phyloP scores from a whole-genome alignment of 306 rosid species.

The Pyrus betulifolia region DNA sequence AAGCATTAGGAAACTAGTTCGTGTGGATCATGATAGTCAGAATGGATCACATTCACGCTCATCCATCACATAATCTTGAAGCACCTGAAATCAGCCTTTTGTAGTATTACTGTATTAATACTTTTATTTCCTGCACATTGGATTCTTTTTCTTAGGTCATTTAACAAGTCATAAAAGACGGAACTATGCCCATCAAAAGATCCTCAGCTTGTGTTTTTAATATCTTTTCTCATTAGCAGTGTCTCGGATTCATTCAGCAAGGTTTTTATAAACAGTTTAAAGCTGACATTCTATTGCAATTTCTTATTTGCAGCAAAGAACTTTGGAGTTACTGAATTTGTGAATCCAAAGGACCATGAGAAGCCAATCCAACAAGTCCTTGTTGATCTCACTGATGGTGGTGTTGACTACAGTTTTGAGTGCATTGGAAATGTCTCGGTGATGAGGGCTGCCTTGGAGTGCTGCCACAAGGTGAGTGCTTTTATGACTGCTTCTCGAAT shows the following conservation, averaged over 20 bases:
- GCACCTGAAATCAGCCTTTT: background rate
- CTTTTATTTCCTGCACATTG: background rate
- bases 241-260: background rate
- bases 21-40: background rate
- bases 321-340: slow-evolving; percentile 84
- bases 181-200: background rate
- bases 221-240: background rate
- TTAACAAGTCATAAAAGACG: background rate
- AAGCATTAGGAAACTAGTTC: background rate
- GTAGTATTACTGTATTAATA: background rate
- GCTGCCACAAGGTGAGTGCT: slow-evolving; percentile 80
- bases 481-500: slow-evolving; percentile 8
- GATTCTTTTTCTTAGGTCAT: background rate
- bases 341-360: slow-evolving; percentile 86
- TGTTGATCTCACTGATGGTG: slow-evolving; percentile 81
- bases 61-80: background rate
- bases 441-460: slow-evolving; percentile 93
- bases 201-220: background rate
- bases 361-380: slow-evolving; percentile 89
- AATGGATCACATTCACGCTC: background rate
- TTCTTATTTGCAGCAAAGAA: slow-evolving; percentile 58
- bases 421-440: slow-evolving; percentile 92
- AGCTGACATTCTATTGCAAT: slow-evolving; percentile 1
- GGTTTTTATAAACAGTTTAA: background rate
- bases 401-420: slow-evolving; percentile 94